phyloP scores from a whole-genome alignment of 1,284 basidiomycete species.

The Ceratobasidium sp. region DNA sequence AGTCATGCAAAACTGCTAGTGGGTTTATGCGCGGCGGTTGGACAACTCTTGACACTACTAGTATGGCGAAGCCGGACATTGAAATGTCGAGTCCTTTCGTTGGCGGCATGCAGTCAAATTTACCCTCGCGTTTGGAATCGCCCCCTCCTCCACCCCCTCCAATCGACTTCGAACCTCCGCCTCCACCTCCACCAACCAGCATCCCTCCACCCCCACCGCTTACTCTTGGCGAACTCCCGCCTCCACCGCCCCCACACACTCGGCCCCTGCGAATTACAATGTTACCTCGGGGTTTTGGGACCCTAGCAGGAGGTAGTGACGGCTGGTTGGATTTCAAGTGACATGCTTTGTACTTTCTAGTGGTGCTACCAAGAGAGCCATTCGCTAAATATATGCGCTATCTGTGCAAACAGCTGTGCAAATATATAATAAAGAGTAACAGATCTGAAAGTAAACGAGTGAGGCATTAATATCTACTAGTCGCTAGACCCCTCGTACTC shows the following conservation, averaged over 20 bases:
- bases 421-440: background rate
- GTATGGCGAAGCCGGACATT: constrained; percentile 48
- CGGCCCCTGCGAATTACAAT: background rate
- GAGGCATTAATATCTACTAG: background rate
- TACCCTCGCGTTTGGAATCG: constrained; percentile 44
- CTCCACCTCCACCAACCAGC: constrained; percentile 52
- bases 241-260: constrained; percentile 45
- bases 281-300: background rate
- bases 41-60: constrained; percentile 68
- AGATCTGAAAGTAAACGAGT: background rate
- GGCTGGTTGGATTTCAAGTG: background rate
- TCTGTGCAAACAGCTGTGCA: constrained; percentile 1
- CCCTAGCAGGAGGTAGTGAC: background rate
- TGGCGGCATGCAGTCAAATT: constrained; percentile 51
- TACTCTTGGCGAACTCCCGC: constrained; percentile 44
- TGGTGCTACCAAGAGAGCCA: background rate
- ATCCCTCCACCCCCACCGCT: constrained; percentile 53
- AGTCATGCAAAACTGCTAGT: background rate
- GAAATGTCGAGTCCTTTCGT: constrained; percentile 34
- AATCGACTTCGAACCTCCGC: constrained; percentile 45
- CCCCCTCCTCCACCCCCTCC: constrained; percentile 45
- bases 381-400: constrained; percentile 6
- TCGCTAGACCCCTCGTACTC: constrained; percentile 41
- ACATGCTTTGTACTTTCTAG: background rate
- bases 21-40: constrained; percentile 63